Evolutionary conservation across 225 moss, liverwort and hornwort genomes (phyloP).

Genomic region (Takakia lepidozioides): DNA sequence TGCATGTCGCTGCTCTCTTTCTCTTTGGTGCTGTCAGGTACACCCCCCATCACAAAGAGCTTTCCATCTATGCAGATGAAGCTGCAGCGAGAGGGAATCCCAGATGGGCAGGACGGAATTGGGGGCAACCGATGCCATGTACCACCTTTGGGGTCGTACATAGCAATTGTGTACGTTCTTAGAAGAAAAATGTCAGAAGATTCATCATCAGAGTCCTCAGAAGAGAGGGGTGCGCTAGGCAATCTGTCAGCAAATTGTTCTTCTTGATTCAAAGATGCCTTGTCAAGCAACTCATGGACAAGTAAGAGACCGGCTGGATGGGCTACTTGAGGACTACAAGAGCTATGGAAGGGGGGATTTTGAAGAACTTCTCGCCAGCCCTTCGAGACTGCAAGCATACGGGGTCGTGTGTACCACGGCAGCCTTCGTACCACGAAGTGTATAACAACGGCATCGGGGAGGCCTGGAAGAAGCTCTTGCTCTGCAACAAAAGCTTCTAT

Average conservation of each 20-base stretch:
- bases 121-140: slow-evolving; percentile 33
- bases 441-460: slow-evolving; percentile 24
- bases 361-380: slow-evolving; percentile 19
- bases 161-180: slow-evolving; percentile 19
- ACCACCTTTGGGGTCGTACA: slow-evolving; percentile 17
- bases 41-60: slow-evolving; percentile 38
- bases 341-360: slow-evolving; percentile 6
- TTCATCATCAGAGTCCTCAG: slow-evolving; percentile 29
- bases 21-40: slow-evolving; percentile 26
- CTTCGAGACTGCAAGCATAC: slow-evolving; percentile 21
- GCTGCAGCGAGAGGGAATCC: slow-evolving; percentile 21
- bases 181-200: slow-evolving; percentile 9
- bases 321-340: slow-evolving; percentile 17
- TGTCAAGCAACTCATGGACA: slow-evolving; percentile 14
- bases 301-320: slow-evolving; percentile 16
- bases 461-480: slow-evolving; percentile 39
- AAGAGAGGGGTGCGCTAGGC: slow-evolving; percentile 17
- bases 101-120: slow-evolving; percentile 12
- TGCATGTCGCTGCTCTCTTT: slow-evolving; percentile 34
- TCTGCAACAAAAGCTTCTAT: too few species aligned
- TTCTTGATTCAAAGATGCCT: neutral
- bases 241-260: neutral
- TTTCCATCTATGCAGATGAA: slow-evolving; percentile 34
- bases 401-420: slow-evolving; percentile 27
- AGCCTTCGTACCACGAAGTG: slow-evolving; percentile 36